phyloP scores from a whole-genome alignment of 177 flowering plant genomes.

The Telopea speciosissima region DNA sequence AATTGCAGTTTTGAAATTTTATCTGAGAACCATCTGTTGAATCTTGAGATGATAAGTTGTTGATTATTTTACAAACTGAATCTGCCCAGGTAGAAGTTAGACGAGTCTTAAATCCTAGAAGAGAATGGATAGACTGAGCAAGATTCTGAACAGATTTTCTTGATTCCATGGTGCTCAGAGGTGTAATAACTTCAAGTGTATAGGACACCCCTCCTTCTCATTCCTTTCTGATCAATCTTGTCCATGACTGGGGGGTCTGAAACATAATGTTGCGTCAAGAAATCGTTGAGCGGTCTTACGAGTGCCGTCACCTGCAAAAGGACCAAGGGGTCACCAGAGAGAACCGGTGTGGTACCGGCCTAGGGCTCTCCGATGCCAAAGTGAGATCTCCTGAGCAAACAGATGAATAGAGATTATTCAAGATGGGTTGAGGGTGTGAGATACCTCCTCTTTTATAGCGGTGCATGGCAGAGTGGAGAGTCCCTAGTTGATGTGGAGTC shows the following conservation, averaged over 20 bases:
- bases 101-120: conserved; percentile 33
- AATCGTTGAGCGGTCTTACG: too few relatives aligned
- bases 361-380: too few relatives aligned
- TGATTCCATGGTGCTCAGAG: conserved; percentile 18
- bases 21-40: conserved; percentile 4
- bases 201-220: not conserved
- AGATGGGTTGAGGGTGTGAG: too few relatives aligned
- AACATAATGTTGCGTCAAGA: too few relatives aligned
- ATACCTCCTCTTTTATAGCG: too few relatives aligned
- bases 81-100: conserved; percentile 34
- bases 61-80: conserved; percentile 33
- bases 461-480: too few relatives aligned
- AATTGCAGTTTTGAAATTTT: conserved; percentile 1
- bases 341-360: too few relatives aligned
- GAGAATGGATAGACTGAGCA: conserved; percentile 28
- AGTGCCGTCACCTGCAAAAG: too few relatives aligned
- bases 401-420: too few relatives aligned
- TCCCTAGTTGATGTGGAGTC: too few relatives aligned
- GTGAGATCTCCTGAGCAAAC: too few relatives aligned
- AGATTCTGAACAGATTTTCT: conserved; percentile 26
- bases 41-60: conserved; percentile 17
- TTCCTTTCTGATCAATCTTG: not conserved
- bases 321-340: too few relatives aligned
- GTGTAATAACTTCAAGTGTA: not conserved
- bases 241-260: not conserved